phyloP scores from a whole-genome alignment of 2,329 filamentous ascomycete genomes.

The Hymenoscyphus repandus region DNA sequence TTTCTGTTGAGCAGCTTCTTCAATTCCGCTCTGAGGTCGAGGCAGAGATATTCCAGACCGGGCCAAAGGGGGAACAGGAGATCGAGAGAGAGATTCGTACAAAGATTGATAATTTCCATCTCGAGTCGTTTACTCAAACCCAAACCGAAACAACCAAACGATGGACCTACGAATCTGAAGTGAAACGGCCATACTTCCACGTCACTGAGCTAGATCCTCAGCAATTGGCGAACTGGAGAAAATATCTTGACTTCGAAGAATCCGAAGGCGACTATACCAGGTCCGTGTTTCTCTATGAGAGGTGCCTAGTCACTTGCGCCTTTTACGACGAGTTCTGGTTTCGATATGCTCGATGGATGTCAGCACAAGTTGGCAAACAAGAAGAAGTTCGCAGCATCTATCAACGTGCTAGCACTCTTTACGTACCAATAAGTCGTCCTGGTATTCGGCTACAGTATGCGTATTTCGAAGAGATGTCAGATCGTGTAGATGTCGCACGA shows the following conservation, averaged over 20 bases:
- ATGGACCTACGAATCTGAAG: conserved; percentile 91
- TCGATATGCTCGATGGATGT: conserved; percentile 95
- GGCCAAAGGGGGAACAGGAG: conserved; percentile 65
- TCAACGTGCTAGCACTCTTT: conserved; percentile 76
- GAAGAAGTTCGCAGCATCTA: conserved; percentile 93
- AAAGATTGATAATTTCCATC: conserved; percentile 75
- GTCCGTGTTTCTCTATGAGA: conserved; percentile 82
- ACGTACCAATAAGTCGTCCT: conserved; percentile 80
- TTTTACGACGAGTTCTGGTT: conserved; percentile 98
- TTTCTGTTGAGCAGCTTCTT: conserved; percentile 60
- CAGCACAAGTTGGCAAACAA: conserved; percentile 69
- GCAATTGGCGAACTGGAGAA: conserved; percentile 86
- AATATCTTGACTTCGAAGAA: conserved; percentile 96
- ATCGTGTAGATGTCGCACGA: conserved; percentile 69
- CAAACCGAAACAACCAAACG: conserved; percentile 86
- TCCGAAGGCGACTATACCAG: conserved; percentile 70
- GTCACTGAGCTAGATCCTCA: conserved; percentile 85
- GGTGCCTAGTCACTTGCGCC: conserved; percentile 86
- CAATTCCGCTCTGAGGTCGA: conserved; percentile 70
- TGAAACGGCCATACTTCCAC: conserved; percentile 96
- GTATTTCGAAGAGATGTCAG: conserved; percentile 85
- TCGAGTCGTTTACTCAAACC: conserved; percentile 74
- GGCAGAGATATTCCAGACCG: conserved; percentile 50
- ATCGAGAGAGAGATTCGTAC: conserved; percentile 76
- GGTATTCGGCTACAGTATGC: conserved; percentile 85